Evolutionary conservation across 148 eudicot species (phyloP).

Genomic region (Tetragonia tetragonoides): DNA sequence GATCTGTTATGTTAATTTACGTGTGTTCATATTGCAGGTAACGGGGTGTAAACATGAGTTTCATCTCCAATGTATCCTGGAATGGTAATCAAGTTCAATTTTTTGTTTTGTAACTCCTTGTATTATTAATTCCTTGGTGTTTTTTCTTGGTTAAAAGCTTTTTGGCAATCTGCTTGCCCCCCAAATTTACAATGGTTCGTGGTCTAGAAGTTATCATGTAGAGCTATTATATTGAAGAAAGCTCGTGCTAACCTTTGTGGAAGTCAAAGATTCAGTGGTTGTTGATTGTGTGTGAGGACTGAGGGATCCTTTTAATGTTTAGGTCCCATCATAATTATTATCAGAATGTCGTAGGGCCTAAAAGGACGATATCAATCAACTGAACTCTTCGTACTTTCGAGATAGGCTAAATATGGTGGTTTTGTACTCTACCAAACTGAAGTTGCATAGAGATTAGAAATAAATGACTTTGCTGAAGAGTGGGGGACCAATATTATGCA

Average conservation of each 20-base stretch:
- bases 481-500: neutral
- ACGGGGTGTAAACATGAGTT: conserved; percentile 94
- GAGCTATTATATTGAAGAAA: too few species aligned
- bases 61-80: conserved; percentile 98
- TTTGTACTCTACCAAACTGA: neutral
- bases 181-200: neutral
- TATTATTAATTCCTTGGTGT: neutral
- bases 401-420: neutral
- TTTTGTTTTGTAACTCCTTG: neutral
- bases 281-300: neutral
- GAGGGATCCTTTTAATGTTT: neutral
- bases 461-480: neutral
- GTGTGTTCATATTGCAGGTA: conserved; percentile 44
- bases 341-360: neutral
- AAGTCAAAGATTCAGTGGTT: neutral
- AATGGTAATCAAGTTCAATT: conserved; percentile 56
- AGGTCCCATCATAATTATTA: neutral
- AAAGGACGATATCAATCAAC: neutral
- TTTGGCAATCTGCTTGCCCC: neutral
- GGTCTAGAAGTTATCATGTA: too few species aligned
- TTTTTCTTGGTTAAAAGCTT: neutral
- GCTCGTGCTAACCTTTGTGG: neutral
- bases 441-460: neutral
- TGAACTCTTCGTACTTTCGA: neutral
- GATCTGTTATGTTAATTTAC: conserved; percentile 16